Evolutionary conservation across 257 asterid species (phyloP), one percentile per base, ranked within the genome.

Genomic region (Schizonepeta tenuifolia): DNA sequence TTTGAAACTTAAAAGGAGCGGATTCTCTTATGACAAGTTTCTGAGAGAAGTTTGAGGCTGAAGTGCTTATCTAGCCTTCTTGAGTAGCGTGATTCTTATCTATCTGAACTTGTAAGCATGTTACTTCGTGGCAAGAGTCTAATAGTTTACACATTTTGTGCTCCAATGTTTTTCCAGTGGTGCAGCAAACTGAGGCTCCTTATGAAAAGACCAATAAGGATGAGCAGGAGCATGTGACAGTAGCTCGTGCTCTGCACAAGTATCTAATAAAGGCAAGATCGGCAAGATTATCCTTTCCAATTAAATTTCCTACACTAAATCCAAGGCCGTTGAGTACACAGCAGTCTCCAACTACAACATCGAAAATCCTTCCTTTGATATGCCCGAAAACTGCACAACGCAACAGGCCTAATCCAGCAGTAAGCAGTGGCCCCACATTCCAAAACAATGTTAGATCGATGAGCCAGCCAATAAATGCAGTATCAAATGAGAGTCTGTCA

Each of bases 361-460:
- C 98, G n/a, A 95, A 87, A 77, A 89, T 95, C 70, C 98, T 92
- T 77, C 98, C 98, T 67, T 83, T 95, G 50, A 92, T 95, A 82
- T 85, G 89, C 85, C 88, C 95, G 3, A 87, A 78, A 83, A 72
- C 90, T 18, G 84, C 83, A 72, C 72, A 78, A 51, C 95, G 87
- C 74, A 79, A 65, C 79, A 84, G 84, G 81, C 84, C 90, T 24
- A 54, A 75, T 62, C 41, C 84, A 18, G 24, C 88, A 35, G 71
- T 56, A 31, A 83, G 71, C 81, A 71, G 43, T 73, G 67, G 79
- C 75, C 72, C 84, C 8, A 13, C 84, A 13, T 77, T 78, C 84
- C 85, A 77, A 50, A 86, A 82, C 67, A 67, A 54, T 53, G 54
- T 79, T 58, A 44, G 74, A 70, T 22, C 78, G 72, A 64, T 85